A percentile compares a stretch with the other conserved stretches of the same genome.
Evolutionary conservation across 108 stramenopile genomes (phyloP).

Genomic region (Seminavis robusta): DNA sequence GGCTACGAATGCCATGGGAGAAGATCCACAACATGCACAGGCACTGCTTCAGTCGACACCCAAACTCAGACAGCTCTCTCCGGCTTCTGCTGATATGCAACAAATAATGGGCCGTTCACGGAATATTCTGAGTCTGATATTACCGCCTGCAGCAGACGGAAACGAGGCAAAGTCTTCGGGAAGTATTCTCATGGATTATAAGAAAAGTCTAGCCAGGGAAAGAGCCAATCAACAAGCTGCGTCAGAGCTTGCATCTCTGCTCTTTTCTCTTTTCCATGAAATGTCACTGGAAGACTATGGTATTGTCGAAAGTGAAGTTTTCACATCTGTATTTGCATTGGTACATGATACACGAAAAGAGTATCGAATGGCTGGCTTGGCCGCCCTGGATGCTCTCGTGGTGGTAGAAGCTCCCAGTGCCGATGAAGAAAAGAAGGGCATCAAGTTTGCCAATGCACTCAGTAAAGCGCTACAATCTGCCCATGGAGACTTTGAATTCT

Average conservation of each 20-base stretch:
- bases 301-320: slow-evolving; percentile 75
- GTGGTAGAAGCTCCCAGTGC: slow-evolving; percentile 75
- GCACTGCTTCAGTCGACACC: slow-evolving; percentile 70
- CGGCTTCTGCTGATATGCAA: slow-evolving; percentile 69
- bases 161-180: not conserved
- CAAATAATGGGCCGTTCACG: slow-evolving; percentile 16
- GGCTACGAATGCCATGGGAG: slow-evolving; percentile 1
- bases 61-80: slow-evolving; percentile 68
- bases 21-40: slow-evolving; percentile 55
- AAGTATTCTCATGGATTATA: slow-evolving; percentile 34
- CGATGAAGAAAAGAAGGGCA: slow-evolving; percentile 87
- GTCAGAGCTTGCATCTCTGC: slow-evolving; percentile 66
- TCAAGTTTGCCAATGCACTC: slow-evolving; percentile 90
- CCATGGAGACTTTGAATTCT: slow-evolving; percentile 75
- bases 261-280: slow-evolving; percentile 74
- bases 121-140: slow-evolving; percentile 14
- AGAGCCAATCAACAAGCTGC: slow-evolving; percentile 65
- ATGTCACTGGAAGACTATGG: slow-evolving; percentile 81
- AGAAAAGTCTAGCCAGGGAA: slow-evolving; percentile 43
- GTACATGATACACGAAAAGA: slow-evolving; percentile 55
- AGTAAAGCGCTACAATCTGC: slow-evolving; percentile 64
- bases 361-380: slow-evolving; percentile 78
- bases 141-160: not conserved
- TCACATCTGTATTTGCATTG: slow-evolving; percentile 67
- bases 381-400: slow-evolving; percentile 75